Conservation (phyloP, 2,329 filamentous ascomycete species). For the Sphaerulina populicola region DNA sequence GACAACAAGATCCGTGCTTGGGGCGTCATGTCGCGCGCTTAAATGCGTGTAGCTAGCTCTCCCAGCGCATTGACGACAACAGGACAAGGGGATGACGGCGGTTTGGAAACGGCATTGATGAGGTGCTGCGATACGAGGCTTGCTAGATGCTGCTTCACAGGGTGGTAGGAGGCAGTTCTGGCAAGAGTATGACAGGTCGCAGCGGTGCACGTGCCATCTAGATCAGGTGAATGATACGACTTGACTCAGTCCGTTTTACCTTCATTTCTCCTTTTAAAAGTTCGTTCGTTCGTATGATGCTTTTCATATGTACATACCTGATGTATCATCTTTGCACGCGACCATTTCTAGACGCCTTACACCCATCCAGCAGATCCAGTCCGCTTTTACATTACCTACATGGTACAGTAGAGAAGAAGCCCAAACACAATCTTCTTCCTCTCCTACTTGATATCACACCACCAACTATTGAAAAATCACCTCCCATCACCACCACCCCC, state of each 20-base stretch:
- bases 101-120: constrained; percentile 28
- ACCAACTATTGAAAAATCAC: too few relatives aligned
- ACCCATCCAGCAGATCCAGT: too few relatives aligned
- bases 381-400: too few relatives aligned
- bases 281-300: neutral
- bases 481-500: too few relatives aligned
- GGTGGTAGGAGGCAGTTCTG: constrained; percentile 17
- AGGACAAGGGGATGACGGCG: constrained; percentile 7
- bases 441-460: too few relatives aligned
- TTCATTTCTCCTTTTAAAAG: neutral
- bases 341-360: too few relatives aligned
- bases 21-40: constrained; percentile 87
- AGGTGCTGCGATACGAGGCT: constrained; percentile 34
- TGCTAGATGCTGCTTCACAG: constrained; percentile 22
- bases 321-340: too few relatives aligned
- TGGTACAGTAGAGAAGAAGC: too few relatives aligned
- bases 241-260: constrained; percentile 5
- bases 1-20: constrained; percentile 98
- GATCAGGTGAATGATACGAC: constrained; percentile 10
- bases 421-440: too few relatives aligned
- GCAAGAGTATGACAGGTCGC: constrained; percentile 34
- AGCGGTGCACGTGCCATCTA: constrained; percentile 29
- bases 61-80: neutral
- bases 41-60: constrained; percentile 17
- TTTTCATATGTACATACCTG: neutral